Percentiles rank a stretch among this genome's conserved stretches.
Conservation (phyloP, 805 yeast genomes). For the Phaffomyces opuntiae region DNA sequence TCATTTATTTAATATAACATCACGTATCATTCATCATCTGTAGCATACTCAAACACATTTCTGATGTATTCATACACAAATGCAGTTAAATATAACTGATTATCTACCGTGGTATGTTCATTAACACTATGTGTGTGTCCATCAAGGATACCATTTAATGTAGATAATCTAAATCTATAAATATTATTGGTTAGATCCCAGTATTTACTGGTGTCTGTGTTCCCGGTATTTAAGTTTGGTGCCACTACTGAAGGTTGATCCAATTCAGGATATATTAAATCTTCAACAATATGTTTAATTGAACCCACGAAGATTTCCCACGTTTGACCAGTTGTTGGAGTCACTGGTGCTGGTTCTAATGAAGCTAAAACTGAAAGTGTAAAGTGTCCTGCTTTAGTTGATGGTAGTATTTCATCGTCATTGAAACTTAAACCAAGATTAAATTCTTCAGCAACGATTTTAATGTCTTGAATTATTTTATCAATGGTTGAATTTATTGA, state of each 20-base stretch:
- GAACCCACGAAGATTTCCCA: slow-evolving; percentile 61
- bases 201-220: slow-evolving; percentile 13
- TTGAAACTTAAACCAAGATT: slow-evolving; percentile 34
- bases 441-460: slow-evolving; percentile 33
- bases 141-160: slow-evolving; percentile 3
- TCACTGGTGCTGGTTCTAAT: slow-evolving; percentile 47
- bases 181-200: slow-evolving; percentile 15
- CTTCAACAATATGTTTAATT: slow-evolving; percentile 55
- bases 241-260: slow-evolving; percentile 8
- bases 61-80: slow-evolving; percentile 16
- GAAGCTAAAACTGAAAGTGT: slow-evolving; percentile 15
- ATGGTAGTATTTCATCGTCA: slow-evolving; percentile 7
- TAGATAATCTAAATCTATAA: slow-evolving; percentile 12
- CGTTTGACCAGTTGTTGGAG: slow-evolving; percentile 38
- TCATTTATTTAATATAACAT: too few species aligned
- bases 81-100: slow-evolving; percentile 12
- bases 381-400: slow-evolving; percentile 34
- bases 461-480: slow-evolving; percentile 27
- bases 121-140: slow-evolving; percentile 14
- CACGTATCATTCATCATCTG: too few species aligned
- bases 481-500: slow-evolving; percentile 24
- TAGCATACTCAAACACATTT: slow-evolving; percentile 9
- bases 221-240: slow-evolving; percentile 11
- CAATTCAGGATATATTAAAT: slow-evolving; percentile 21
- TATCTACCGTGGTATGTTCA: slow-evolving; percentile 13